Percentiles rank a stretch among this genome's conserved stretches.
Conservation (phyloP, 2,329 filamentous ascomycete species). For the Incumbomyces delicatus region DNA sequence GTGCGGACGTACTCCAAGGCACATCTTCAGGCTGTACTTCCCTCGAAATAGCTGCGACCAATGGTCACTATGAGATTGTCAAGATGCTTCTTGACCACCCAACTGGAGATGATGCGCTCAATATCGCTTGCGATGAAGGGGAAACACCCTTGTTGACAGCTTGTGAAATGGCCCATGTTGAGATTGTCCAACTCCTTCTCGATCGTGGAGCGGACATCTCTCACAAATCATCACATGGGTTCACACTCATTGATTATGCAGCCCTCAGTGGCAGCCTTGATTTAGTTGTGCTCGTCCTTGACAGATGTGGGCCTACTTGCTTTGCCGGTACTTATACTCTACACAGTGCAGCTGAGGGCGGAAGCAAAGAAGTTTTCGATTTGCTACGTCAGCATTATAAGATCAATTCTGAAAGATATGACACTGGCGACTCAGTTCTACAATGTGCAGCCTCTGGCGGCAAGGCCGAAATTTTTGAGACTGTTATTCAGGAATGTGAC, state of each 20-base stretch:
- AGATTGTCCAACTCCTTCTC: slow-evolving; percentile 9
- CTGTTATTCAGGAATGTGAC: not conserved
- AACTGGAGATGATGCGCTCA: not conserved
- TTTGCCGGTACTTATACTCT: not conserved
- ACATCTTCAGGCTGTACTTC: too few relatives aligned
- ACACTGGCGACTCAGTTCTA: not conserved
- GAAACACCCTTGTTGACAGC: slow-evolving; percentile 6
- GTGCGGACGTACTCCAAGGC: too few relatives aligned
- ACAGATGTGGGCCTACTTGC: not conserved
- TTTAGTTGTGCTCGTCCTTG: not conserved
- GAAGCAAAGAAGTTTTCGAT: not conserved
- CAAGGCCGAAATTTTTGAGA: not conserved
- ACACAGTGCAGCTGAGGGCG: not conserved
- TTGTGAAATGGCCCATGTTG: slow-evolving; percentile 3
- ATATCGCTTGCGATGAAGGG: not conserved
- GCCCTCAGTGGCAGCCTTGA: not conserved
- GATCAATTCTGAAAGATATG: not conserved
- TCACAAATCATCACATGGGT: not conserved
- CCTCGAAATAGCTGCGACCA: too few relatives aligned
- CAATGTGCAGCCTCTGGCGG: not conserved
- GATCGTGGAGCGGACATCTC: slow-evolving; percentile 8
- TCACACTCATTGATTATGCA: not conserved
- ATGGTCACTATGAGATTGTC: slow-evolving; percentile 13
- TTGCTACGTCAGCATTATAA: not conserved
- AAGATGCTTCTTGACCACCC: slow-evolving; percentile 5